Conservation (phyloP, 164 flowering plant species). For the Echeveria elegans region DNA sequence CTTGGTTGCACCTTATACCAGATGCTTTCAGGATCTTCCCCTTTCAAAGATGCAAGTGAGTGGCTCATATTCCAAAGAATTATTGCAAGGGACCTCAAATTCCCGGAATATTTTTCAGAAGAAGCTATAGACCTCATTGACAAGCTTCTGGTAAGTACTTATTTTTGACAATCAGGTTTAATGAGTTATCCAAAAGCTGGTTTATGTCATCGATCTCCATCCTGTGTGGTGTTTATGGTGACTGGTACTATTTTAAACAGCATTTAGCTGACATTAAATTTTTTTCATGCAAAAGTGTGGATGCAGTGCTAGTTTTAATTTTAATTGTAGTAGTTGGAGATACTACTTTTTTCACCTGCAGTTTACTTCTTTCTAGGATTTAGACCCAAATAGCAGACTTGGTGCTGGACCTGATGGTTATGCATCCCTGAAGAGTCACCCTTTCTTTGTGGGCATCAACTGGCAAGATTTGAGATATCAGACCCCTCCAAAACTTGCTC, state of each 20-base stretch:
- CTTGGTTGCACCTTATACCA: conserved; percentile 99
- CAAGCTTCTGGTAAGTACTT: conserved; percentile 63
- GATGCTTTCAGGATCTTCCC: conserved; percentile 98
- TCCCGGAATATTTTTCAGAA: conserved; percentile 75
- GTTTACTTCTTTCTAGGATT: conserved; percentile 44
- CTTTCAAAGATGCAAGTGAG: conserved; percentile 98
- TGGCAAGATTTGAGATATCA: conserved; percentile 57
- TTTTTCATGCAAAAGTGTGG: neutral
- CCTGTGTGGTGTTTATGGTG: neutral
- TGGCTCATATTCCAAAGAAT: conserved; percentile 99
- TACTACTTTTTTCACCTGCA: neutral
- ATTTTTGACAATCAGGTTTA: neutral
- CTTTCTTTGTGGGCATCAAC: conserved; percentile 75
- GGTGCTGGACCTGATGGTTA: conserved; percentile 95
- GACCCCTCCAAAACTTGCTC: conserved; percentile 65
- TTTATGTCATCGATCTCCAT: neutral
- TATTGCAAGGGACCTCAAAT: conserved; percentile 79
- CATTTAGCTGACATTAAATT: neutral
- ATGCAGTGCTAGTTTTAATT: neutral
- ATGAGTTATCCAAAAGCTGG: neutral
- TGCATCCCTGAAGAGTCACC: conserved; percentile 67
- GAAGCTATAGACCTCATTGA: conserved; percentile 88
- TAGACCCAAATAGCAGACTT: conserved; percentile 73
- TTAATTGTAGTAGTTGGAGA: neutral
- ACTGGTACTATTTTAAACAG: neutral